Conservation (phyloP, 352 stramenopile species). For the Phytophthora colocasiae region DNA sequence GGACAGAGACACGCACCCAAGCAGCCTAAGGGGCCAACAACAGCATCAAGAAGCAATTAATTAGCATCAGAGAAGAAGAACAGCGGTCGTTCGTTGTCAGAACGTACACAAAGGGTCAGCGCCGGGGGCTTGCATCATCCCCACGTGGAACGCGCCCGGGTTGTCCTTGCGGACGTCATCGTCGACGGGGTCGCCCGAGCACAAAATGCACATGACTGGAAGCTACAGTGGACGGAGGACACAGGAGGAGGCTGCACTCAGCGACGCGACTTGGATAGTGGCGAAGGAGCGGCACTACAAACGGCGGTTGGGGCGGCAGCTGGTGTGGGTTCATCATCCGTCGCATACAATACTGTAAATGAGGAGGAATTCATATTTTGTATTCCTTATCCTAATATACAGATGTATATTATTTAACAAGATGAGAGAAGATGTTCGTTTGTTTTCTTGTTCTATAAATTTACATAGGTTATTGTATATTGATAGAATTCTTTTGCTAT, state of each 20-base stretch:
- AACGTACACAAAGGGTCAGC: conserved; percentile 86
- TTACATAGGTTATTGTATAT: not conserved
- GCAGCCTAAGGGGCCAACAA: conserved; percentile 42
- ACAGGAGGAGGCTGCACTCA: conserved; percentile 1
- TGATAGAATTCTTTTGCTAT: too few species aligned
- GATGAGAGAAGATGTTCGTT: not conserved
- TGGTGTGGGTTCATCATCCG: conserved; percentile 19
- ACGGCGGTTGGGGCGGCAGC: conserved; percentile 15
- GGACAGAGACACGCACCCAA: conserved; percentile 83
- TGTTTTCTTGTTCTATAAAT: not conserved
- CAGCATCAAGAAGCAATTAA: not conserved
- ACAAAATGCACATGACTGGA: conserved; percentile 67
- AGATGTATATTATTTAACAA: too few species aligned
- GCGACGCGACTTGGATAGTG: conserved; percentile 15
- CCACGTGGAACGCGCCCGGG: conserved; percentile 80
- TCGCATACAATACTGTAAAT: conserved; percentile 4
- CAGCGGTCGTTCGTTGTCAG: conserved; percentile 1
- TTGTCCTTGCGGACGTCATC: conserved; percentile 77
- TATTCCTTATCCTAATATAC: too few species aligned
- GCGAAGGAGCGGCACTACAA: not conserved
- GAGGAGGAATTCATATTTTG: too few species aligned
- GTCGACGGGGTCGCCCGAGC: conserved; percentile 71
- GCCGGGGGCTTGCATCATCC: conserved; percentile 87
- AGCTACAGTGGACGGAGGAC: not conserved
- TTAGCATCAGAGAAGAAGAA: conserved; percentile 9